Evolutionary conservation across 2,329 filamentous ascomycete genomes (phyloP).

Genomic region (Colletotrichum sp.): DNA sequence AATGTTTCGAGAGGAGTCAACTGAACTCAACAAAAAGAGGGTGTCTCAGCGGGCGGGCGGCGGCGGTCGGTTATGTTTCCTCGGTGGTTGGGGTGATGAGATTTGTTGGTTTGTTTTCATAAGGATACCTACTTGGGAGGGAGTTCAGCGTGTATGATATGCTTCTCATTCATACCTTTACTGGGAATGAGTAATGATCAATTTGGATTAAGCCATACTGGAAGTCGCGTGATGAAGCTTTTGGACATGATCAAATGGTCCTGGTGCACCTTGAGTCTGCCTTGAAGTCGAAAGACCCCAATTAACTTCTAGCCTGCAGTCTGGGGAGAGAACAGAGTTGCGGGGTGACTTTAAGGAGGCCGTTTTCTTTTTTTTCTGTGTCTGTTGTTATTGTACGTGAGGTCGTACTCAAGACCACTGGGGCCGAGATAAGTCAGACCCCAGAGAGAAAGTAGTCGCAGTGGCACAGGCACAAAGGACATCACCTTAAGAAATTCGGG

Average conservation of each 20-base stretch:
- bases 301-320: neutral
- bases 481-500: neutral
- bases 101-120: neutral
- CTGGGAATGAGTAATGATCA: conserved; percentile 4
- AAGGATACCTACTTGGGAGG: conserved; percentile 9
- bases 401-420: neutral
- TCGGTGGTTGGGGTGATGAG: neutral
- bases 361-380: neutral
- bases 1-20: neutral
- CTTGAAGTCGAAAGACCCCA: neutral
- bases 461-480: neutral
- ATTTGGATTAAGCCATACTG: neutral
- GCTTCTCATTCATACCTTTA: neutral
- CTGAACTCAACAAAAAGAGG: neutral
- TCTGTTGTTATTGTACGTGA: neutral
- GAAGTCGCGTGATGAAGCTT: neutral
- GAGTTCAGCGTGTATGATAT: conserved; percentile 20
- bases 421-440: neutral
- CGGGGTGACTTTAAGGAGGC: neutral
- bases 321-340: neutral
- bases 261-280: neutral
- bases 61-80: neutral
- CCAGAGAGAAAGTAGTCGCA: neutral
- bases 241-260: neutral
- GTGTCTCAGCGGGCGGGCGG: neutral